Conservation (phyloP, 805 yeast genomes). For the Yarrowia sp. region DNA sequence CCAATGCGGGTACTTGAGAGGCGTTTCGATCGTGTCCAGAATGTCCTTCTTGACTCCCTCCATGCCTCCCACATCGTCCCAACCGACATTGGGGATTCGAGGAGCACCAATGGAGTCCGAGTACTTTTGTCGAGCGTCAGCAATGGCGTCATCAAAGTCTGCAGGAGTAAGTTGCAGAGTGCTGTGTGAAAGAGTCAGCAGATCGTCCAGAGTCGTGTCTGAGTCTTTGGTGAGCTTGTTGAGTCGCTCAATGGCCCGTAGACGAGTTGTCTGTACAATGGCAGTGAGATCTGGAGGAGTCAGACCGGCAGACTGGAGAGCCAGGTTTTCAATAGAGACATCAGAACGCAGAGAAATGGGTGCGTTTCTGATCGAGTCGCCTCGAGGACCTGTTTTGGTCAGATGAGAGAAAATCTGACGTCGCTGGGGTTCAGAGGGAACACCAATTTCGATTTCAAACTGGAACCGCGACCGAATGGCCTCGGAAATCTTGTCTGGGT, state of each 20-base stretch:
- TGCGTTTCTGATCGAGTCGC: not conserved
- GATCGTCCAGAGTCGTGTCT: constrained; percentile 35
- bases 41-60: constrained; percentile 88
- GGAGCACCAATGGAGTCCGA: constrained; percentile 98
- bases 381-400: not conserved
- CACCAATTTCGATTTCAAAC: constrained; percentile 71
- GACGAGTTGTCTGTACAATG: constrained; percentile 63
- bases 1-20: constrained; percentile 86
- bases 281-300: constrained; percentile 78
- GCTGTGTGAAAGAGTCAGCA: constrained; percentile 49
- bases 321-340: constrained; percentile 54
- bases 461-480: constrained; percentile 63
- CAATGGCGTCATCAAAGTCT: constrained; percentile 68
- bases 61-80: constrained; percentile 98
- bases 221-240: constrained; percentile 27
- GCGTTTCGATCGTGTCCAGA: constrained; percentile 93
- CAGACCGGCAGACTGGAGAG: constrained; percentile 88
- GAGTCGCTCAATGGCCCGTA: constrained; percentile 51
- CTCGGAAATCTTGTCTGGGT: constrained; percentile 65
- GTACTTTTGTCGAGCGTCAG: constrained; percentile 78
- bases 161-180: constrained; percentile 49
- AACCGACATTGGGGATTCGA: constrained; percentile 84
- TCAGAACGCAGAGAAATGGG: constrained; percentile 37
- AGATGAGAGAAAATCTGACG: constrained; percentile 55
- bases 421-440: constrained; percentile 79